Conservation (phyloP, 495 filamentous ascomycete species). For the Articulospora tetracladia region DNA sequence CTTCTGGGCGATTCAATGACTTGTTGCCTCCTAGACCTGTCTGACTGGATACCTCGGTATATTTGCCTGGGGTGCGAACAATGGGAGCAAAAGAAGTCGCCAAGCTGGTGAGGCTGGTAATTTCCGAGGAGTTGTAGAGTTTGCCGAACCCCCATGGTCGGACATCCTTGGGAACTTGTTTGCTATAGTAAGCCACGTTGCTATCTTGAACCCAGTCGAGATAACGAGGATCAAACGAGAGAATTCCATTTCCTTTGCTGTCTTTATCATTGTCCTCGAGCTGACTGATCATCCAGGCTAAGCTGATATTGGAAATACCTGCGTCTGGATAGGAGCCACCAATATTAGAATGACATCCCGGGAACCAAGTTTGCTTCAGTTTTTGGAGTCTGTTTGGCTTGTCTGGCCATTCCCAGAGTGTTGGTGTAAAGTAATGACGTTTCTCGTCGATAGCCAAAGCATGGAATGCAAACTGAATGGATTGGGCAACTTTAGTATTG, state of each 20-base stretch:
- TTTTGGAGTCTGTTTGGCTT: constrained; percentile 37
- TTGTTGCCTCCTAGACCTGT: constrained; percentile 1
- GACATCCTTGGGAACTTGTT: not conserved
- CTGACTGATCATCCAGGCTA: constrained; percentile 49
- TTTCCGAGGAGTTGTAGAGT: constrained; percentile 15
- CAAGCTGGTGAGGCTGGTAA: not conserved
- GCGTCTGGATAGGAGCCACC: constrained; percentile 48
- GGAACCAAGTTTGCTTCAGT: constrained; percentile 73
- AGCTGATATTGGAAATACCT: constrained; percentile 58
- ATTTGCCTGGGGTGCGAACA: constrained; percentile 17
- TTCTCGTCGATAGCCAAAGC: constrained; percentile 71
- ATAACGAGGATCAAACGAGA: constrained; percentile 28
- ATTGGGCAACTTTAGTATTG: constrained; percentile 52
- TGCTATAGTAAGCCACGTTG: constrained; percentile 21
- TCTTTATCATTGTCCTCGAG: constrained; percentile 22
- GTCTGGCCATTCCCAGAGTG: constrained; percentile 51
- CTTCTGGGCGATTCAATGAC: constrained; percentile 30
- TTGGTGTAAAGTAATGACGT: constrained; percentile 58
- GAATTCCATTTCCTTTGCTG: constrained; percentile 19
- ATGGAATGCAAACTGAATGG: constrained; percentile 67
- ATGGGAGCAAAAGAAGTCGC: constrained; percentile 8
- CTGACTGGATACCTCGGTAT: constrained; percentile 2
- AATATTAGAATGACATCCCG: constrained; percentile 62
- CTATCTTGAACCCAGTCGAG: constrained; percentile 31
- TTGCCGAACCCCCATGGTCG: constrained; percentile 18